phyloP scores from a whole-genome alignment of 371 early-diverging fungal species.

The Furculomyces boomerangus region DNA sequence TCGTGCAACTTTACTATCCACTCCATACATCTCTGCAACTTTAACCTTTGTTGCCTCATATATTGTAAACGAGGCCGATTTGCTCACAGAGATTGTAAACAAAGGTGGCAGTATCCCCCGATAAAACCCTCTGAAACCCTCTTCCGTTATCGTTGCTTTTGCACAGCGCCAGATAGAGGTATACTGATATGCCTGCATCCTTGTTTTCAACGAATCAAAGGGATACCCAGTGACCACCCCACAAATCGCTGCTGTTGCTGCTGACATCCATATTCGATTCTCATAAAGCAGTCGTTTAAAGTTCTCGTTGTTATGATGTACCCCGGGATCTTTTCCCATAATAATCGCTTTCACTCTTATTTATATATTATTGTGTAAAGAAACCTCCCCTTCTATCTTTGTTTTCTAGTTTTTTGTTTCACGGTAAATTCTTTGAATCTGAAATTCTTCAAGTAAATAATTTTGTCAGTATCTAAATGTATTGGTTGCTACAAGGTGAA shows the following conservation, averaged over 20 bases:
- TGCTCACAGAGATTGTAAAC: conserved; percentile 50
- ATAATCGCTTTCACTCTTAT: too few relatives aligned
- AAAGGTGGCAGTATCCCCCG: conserved; percentile 58
- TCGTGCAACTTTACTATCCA: background rate
- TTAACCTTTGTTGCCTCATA: conserved; percentile 37
- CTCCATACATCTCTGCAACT: background rate
- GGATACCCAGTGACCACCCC: conserved; percentile 23
- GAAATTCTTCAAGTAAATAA: too few relatives aligned
- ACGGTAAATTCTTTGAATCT: too few relatives aligned
- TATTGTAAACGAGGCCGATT: conserved; percentile 51
- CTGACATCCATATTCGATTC: conserved; percentile 21
- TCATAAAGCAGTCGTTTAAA: too few relatives aligned
- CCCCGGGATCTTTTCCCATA: too few relatives aligned
- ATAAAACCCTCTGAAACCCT: conserved; percentile 54
- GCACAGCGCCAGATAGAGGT: conserved; percentile 43
- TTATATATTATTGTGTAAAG: too few relatives aligned
- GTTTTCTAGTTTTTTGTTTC: too few relatives aligned
- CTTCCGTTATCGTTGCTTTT: conserved; percentile 39
- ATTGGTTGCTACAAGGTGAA: too few relatives aligned
- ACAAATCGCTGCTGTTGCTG: conserved; percentile 19
- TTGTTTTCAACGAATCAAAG: conserved; percentile 63
- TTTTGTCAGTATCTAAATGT: too few relatives aligned
- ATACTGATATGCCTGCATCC: conserved; percentile 65
- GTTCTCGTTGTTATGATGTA: too few relatives aligned
- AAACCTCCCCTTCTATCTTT: too few relatives aligned